Conservation (phyloP, 2,329 filamentous ascomycete genomes). For the Alternaria metachromatica region DNA sequence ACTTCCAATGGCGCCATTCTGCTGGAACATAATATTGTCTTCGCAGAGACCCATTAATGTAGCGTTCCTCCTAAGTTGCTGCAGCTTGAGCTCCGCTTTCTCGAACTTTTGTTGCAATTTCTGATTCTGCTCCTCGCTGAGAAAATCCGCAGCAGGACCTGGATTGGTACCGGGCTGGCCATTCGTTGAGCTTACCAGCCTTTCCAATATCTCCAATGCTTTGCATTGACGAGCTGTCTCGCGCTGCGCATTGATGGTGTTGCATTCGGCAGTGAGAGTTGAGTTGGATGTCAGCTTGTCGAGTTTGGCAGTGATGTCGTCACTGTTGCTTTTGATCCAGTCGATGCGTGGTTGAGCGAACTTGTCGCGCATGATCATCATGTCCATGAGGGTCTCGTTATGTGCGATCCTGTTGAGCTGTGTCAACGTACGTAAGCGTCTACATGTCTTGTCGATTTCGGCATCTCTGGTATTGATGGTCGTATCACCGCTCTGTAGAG, state of each 20-base stretch:
- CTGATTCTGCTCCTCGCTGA: constrained; percentile 33
- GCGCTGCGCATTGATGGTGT: constrained; percentile 28
- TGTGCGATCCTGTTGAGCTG: constrained; percentile 30
- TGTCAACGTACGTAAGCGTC: constrained; percentile 27
- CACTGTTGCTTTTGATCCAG: constrained; percentile 26
- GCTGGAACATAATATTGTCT: background rate
- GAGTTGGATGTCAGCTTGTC: constrained; percentile 28
- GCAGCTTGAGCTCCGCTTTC: constrained; percentile 30
- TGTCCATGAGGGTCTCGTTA: constrained; percentile 35
- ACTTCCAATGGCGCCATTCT: constrained; percentile 13
- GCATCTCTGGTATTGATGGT: background rate
- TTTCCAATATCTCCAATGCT: constrained; percentile 26
- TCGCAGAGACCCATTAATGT: constrained; percentile 33
- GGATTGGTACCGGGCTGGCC: constrained; percentile 28
- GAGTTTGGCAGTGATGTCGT: constrained; percentile 29
- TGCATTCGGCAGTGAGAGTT: constrained; percentile 33
- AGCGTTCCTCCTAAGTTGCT: constrained; percentile 31
- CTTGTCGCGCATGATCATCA: constrained; percentile 28
- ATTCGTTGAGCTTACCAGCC: constrained; percentile 25
- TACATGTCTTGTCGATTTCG: constrained; percentile 21
- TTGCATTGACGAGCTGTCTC: constrained; percentile 29
- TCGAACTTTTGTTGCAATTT: constrained; percentile 32
- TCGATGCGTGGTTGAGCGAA: background rate
- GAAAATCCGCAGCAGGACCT: constrained; percentile 19
- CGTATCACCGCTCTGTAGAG: background rate